A percentile compares a stretch with the other conserved stretches of the same genome.
Conservation (phyloP, 352 stramenopile species). For the Phytophthora aleatoria region DNA sequence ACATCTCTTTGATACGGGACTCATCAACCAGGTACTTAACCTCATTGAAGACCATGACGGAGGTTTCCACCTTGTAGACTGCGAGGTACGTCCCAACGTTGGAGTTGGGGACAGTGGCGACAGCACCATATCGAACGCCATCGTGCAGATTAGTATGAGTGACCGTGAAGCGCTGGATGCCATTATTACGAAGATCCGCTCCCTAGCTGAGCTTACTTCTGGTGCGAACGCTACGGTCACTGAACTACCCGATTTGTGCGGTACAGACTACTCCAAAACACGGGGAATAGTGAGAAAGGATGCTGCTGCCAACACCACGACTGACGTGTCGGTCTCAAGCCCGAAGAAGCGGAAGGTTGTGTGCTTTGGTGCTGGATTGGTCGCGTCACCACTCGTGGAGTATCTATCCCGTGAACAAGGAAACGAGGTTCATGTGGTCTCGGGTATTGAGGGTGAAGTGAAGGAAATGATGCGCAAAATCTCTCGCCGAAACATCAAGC, state of each 20-base stretch:
- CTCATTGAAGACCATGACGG: slow-evolving; percentile 90
- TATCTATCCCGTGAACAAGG: slow-evolving; percentile 78
- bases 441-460: slow-evolving; percentile 73
- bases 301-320: slow-evolving; percentile 40
- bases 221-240: slow-evolving; percentile 87
- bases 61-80: slow-evolving; percentile 92
- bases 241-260: slow-evolving; percentile 81
- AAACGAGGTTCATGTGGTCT: slow-evolving; percentile 81
- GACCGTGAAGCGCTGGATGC: slow-evolving; percentile 74
- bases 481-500: slow-evolving; percentile 62
- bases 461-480: slow-evolving; percentile 74
- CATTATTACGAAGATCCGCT: slow-evolving; percentile 88
- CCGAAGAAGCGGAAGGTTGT: slow-evolving; percentile 84
- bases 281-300: slow-evolving; percentile 58
- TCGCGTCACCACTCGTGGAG: slow-evolving; percentile 85
- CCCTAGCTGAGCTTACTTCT: slow-evolving; percentile 82
- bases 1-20: slow-evolving; percentile 95
- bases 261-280: slow-evolving; percentile 78
- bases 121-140: slow-evolving; percentile 64
- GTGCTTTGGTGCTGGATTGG: slow-evolving; percentile 86
- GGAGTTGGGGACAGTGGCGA: slow-evolving; percentile 26
- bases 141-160: slow-evolving; percentile 86
- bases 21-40: slow-evolving; percentile 97
- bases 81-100: slow-evolving; percentile 88
- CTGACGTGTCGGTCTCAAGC: slow-evolving; percentile 53